These are phyloP conservation scores for Curvularia sp. DNA, from an alignment of 2,329 filamentous ascomycete species.

Conservation along the genomic window DNA sequence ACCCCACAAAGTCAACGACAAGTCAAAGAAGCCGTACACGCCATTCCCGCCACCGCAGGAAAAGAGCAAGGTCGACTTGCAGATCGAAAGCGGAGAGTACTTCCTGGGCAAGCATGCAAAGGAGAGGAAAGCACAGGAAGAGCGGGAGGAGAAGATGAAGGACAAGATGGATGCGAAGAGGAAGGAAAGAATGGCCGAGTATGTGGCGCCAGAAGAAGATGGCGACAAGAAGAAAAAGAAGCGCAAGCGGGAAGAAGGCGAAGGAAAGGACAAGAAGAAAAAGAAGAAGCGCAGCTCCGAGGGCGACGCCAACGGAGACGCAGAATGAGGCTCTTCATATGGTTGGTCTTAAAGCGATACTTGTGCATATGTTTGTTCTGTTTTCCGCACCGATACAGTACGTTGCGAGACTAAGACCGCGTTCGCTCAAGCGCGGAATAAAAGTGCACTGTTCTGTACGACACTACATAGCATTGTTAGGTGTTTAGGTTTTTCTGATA, in stretches of 20 bases:
- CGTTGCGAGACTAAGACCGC: neutral
- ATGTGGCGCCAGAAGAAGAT: conserved; percentile 83
- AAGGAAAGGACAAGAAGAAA: conserved; percentile 58
- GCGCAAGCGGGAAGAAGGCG: conserved; percentile 56
- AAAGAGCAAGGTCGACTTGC: conserved; percentile 98
- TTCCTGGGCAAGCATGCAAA: conserved; percentile 93
- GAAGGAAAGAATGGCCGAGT: conserved; percentile 83
- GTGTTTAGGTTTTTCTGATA: conserved; percentile 34
- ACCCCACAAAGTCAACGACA: conserved; percentile 88
- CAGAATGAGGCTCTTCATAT: conserved; percentile 15
- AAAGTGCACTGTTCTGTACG: conserved; percentile 2
- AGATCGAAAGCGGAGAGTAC: conserved; percentile 98
- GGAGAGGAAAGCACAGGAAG: conserved; percentile 79
- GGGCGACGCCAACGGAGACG: conserved; percentile 39
- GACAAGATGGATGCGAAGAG: conserved; percentile 87
- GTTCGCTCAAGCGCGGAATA: neutral
- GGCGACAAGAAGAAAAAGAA: conserved; percentile 60
- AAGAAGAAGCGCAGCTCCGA: conserved; percentile 45
- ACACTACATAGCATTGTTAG: conserved; percentile 27
- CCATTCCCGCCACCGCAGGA: conserved; percentile 96
- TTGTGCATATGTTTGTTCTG: neutral
- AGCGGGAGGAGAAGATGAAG: conserved; percentile 82
- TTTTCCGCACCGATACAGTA: neutral
- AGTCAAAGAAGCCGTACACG: conserved; percentile 92
- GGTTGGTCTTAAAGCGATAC: neutral